Conservation (phyloP, 2,329 filamentous ascomycete genomes). For the Pseudogymnoascus sp. region DNA sequence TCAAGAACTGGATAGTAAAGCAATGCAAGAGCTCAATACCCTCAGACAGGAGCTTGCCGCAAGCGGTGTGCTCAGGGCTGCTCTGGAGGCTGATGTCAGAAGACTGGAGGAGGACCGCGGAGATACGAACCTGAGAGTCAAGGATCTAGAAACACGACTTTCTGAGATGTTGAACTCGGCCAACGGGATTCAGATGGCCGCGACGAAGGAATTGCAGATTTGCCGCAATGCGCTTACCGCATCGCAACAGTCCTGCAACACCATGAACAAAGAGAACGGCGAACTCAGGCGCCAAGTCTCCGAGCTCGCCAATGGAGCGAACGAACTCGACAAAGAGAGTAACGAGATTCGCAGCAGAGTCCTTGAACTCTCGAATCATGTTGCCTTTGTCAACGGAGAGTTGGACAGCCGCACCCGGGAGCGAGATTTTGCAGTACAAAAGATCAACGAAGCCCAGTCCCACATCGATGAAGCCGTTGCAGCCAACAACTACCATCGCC, state of each 20-base stretch:
- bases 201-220: neutral
- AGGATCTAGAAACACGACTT: neutral
- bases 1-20: neutral
- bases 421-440: slow-evolving; percentile 4
- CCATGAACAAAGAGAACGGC: neutral
- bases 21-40: neutral
- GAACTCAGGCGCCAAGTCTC: neutral
- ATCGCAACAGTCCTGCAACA: neutral
- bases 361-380: neutral
- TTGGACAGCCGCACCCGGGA: neutral
- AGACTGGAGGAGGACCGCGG: neutral
- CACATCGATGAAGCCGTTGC: neutral
- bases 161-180: neutral
- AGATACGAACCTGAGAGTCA: neutral
- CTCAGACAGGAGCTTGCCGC: neutral
- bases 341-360: neutral
- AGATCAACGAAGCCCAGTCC: neutral
- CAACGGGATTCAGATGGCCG: neutral
- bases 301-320: neutral
- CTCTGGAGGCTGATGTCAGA: neutral
- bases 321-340: neutral
- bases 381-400: neutral
- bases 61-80: neutral
- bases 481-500: neutral
- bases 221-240: neutral